These are phyloP conservation scores for Alternaria gansuensis DNA, from an alignment of 2,329 filamentous ascomycete genomes.

Conservation along the genomic window DNA sequence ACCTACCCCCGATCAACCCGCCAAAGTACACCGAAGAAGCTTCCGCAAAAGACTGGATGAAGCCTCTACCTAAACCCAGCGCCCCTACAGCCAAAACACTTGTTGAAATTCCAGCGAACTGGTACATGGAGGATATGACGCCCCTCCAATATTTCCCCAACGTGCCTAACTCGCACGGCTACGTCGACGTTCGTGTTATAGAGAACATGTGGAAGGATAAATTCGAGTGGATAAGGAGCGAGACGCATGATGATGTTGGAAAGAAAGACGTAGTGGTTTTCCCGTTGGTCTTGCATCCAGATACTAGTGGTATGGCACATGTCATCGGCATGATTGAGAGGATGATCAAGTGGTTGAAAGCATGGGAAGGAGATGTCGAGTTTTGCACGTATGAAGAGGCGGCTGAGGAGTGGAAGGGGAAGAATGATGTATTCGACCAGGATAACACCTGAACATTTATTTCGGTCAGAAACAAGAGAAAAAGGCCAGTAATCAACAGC, in stretches of 20 bases:
- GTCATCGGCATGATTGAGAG: constrained; percentile 66
- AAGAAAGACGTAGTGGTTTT: constrained; percentile 56
- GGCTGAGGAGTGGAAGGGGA: constrained; percentile 53
- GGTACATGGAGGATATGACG: constrained; percentile 64
- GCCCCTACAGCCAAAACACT: constrained; percentile 43
- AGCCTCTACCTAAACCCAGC: constrained; percentile 46
- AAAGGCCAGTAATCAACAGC: too few relatives aligned
- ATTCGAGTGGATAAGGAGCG: constrained; percentile 62
- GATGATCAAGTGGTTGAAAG: constrained; percentile 61
- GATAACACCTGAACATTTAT: too few relatives aligned
- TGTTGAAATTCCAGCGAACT: constrained; percentile 61
- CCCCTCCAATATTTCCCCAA: constrained; percentile 60
- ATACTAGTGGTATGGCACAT: constrained; percentile 69
- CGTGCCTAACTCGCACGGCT: constrained; percentile 64
- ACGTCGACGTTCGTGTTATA: constrained; percentile 65
- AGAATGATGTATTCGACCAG: constrained; percentile 18
- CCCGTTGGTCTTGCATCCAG: constrained; percentile 64
- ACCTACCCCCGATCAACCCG: constrained; percentile 52
- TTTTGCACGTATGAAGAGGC: constrained; percentile 58
- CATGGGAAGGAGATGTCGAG: constrained; percentile 57
- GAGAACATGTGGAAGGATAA: constrained; percentile 70
- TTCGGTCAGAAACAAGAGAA: too few relatives aligned
- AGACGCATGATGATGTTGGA: constrained; percentile 49
- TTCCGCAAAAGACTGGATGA: constrained; percentile 58
- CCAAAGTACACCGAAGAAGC: constrained; percentile 53